Percentiles rank a stretch among this genome's conserved stretches.
Conservation (phyloP, 176 grass and related monocot genomes). For the Urochloa ruziziensis region DNA sequence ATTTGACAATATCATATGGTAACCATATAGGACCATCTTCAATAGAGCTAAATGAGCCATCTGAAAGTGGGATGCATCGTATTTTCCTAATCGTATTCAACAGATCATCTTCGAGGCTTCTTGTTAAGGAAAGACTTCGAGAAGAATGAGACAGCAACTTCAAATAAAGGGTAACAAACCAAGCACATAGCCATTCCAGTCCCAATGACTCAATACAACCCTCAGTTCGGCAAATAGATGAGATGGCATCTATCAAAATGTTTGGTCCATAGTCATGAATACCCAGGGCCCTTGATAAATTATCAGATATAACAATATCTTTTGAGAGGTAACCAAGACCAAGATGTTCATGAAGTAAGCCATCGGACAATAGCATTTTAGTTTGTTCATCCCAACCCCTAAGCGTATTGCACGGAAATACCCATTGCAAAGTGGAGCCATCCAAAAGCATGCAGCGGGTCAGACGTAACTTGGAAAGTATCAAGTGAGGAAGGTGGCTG, state of each 20-base stretch:
- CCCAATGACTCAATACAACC: slow-evolving; percentile 68
- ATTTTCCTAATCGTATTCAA: slow-evolving; percentile 70
- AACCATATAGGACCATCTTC: slow-evolving; percentile 89
- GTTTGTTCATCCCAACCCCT: slow-evolving; percentile 80
- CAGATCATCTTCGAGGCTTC: slow-evolving; percentile 55
- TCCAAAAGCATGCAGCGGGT: slow-evolving; percentile 90
- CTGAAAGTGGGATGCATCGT: slow-evolving; percentile 81
- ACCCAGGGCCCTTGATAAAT: slow-evolving; percentile 74
- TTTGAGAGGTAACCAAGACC: slow-evolving; percentile 84
- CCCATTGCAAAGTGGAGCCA: slow-evolving; percentile 53
- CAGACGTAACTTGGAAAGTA: slow-evolving; percentile 78
- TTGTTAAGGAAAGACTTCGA: slow-evolving; percentile 36
- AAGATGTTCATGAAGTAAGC: slow-evolving; percentile 73
- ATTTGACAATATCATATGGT: slow-evolving; percentile 60
- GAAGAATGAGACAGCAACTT: slow-evolving; percentile 47
- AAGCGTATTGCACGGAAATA: slow-evolving; percentile 73
- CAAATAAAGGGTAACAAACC: slow-evolving; percentile 73
- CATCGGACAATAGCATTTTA: slow-evolving; percentile 64
- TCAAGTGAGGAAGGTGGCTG: slow-evolving; percentile 76
- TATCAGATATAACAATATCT: slow-evolving; percentile 77
- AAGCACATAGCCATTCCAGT: slow-evolving; percentile 86
- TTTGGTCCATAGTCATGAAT: slow-evolving; percentile 82
- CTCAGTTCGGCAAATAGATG: slow-evolving; percentile 62
- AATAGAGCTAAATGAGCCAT: slow-evolving; percentile 81
- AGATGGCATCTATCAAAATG: slow-evolving; percentile 65